Evolutionary conservation across 768 basidiomycete genomes (phyloP), one percentile per base, ranked within the genome.

Genomic region (Kwoniella sp.): DNA sequence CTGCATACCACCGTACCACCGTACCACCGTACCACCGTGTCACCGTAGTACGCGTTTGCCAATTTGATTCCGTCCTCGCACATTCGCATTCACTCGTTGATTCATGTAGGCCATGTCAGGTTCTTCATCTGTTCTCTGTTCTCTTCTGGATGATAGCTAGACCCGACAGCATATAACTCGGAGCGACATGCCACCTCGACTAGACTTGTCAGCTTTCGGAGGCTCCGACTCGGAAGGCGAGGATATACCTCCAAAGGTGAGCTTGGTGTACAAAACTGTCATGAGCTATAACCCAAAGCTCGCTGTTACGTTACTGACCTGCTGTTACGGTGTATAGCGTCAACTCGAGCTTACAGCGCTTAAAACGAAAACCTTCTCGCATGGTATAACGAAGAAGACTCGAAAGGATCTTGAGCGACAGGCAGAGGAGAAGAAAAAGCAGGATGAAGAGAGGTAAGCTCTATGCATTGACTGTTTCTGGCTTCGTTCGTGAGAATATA

Each of bases 331-430:
- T 33, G 33, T 26, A 7, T 55, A 92, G 91, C 88, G 87, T 86
- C 91, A 88, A 84, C 83, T 89, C 62, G 68, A 72, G 25, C 84
- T 95, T 64, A 91, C 91, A 72, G 88, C 89, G 74, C 86, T 88
- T 72, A 95, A 95, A 81, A 81, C 90, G 63, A 88, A 90, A 36
- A 89, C 90, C 52, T 96, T 90, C 81, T 81, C 90, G 30, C 87
- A 91, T 75, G 92, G 81, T n/a, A 90, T 86, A 37, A 86, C 88
- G 56, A 87, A 88, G 64, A 97, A 98, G 82, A 92, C 92, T 17
- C 88, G 89, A 63, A 84, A 90, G 68, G 94, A 98, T 81, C 89
- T 90, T 73, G 96, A 98, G 77, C 88, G 88, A 74, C 94, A 97
- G 73, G 89, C 88, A 53, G 94, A 91, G 36, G 92, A 94, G 74